Base-by-base conservation (phyloP, 306 rosid species). In the Vigna radiata region DNA sequence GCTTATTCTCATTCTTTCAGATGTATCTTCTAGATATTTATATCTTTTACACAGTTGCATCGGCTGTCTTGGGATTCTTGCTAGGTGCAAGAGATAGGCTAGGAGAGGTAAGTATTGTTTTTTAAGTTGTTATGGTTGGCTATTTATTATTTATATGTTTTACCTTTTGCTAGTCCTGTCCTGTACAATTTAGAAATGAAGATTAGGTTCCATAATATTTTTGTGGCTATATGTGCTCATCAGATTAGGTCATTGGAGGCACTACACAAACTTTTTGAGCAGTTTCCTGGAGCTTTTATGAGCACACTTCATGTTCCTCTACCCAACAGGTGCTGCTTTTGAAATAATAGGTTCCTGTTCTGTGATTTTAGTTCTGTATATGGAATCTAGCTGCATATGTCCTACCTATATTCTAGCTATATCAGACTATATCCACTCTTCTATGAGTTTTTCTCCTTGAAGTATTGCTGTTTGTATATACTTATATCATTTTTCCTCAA, bases 171-270 rank as follows among this genome's bases (percentile, higher is more conserved):
- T 60, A 37, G 33, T 59, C 64, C 29, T 59, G 8, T 37, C 73
- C 47, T 44, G 39, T 52, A 47, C 77, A 50, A 43, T 46, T 70
- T 15, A 68, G 18, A 63, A 36, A 19, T 39, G 73, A 23, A 58
- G 75, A 50, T 72, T 60, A 31, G 44, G 7, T 72, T 31, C 31
- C 56, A 27, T 70, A 55, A 43, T 21, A 11, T 17, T 19, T 62
- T 50, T 29, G 39, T 68, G 47, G 21, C 50, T 74, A 25, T 36
- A 4, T 81, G 18, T 77, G 64, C 27, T 73, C 33, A 77, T 82
- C 93, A 94, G 98, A 94, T 94, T 81, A 92, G 97, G 81, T 94
- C 98, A 72, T 44, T 94, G 87, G 98, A 92, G 84, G 89, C 97
- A 18, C 79, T 94, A 55, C 97, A 87, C 79, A 89, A 84, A 72